phyloP scores from a whole-genome alignment of 1,139 yeast species.

The Spathaspora sp. region DNA sequence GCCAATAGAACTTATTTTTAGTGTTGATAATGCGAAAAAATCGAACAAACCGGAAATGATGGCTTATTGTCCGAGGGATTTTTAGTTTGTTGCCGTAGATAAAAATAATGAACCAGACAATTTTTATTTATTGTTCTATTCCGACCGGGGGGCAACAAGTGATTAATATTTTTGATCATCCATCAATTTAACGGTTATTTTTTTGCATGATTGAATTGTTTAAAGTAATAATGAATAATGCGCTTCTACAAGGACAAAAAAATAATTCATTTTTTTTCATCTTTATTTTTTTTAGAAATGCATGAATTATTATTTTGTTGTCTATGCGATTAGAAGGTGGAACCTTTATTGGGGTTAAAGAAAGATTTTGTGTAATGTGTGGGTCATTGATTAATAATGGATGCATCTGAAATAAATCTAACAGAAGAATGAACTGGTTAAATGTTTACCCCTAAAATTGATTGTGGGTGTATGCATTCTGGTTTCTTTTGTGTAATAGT shows the following conservation, averaged over 20 bases:
- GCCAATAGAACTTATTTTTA: background rate
- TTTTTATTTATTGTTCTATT: background rate
- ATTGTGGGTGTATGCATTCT: background rate
- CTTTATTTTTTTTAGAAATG: too few relatives aligned
- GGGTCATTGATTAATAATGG: background rate
- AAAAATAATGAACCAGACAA: background rate
- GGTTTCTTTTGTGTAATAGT: too few relatives aligned
- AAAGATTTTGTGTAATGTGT: background rate
- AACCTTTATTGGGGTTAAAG: constrained; percentile 1
- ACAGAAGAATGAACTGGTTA: background rate
- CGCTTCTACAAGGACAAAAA: background rate
- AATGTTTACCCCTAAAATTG: background rate
- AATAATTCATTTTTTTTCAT: background rate
- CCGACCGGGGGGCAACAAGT: constrained; percentile 3
- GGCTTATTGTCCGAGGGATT: constrained; percentile 2
- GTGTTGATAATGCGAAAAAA: background rate
- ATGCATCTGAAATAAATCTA: background rate
- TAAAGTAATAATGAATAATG: background rate
- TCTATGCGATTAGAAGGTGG: constrained; percentile 1
- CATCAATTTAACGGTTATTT: constrained; percentile 1
- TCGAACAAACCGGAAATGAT: background rate
- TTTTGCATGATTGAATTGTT: background rate
- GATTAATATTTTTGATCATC: background rate
- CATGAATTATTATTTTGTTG: background rate
- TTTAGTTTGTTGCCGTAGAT: constrained; percentile 1